A percentile compares a stretch with the other conserved stretches of the same genome.
Evolutionary conservation across 371 early-diverging fungal species (phyloP).

Genomic region (Mortierella sp.): DNA sequence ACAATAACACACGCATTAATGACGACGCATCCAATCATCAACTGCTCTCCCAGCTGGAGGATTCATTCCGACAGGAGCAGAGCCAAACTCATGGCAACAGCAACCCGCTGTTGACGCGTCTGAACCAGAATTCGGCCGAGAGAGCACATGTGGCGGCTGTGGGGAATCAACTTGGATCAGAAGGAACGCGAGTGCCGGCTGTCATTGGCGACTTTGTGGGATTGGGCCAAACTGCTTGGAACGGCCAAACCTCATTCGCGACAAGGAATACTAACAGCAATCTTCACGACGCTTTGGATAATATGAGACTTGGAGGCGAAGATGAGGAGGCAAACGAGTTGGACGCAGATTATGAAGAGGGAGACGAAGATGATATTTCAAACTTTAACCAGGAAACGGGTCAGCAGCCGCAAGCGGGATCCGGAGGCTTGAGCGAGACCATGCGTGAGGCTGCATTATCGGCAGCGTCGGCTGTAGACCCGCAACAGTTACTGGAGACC

Average conservation of each 20-base stretch:
- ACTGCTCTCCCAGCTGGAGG: slow-evolving; percentile 13
- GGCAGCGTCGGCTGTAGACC: slow-evolving; percentile 29
- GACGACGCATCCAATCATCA: not conserved
- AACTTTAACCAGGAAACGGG: slow-evolving; percentile 16
- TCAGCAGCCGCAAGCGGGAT: slow-evolving; percentile 17
- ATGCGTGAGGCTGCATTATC: slow-evolving; percentile 22
- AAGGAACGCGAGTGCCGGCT: slow-evolving; percentile 21
- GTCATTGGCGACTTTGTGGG: slow-evolving; percentile 50
- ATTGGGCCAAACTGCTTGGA: not conserved
- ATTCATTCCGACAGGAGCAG: slow-evolving; percentile 1
- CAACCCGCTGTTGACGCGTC: slow-evolving; percentile 39
- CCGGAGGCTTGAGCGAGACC: not conserved
- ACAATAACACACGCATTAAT: not conserved
- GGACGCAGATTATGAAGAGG: slow-evolving; percentile 39
- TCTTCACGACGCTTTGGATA: slow-evolving; percentile 17
- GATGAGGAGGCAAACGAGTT: slow-evolving; percentile 46
- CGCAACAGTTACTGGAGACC: slow-evolving; percentile 21
- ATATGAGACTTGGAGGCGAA: slow-evolving; percentile 30
- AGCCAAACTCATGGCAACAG: not conserved
- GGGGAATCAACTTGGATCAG: slow-evolving; percentile 34
- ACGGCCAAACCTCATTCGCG: not conserved
- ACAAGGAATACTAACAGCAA: not conserved
- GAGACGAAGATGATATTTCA: slow-evolving; percentile 26
- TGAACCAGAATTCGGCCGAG: slow-evolving; percentile 44
- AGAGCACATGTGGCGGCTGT: slow-evolving; percentile 39